Conservation (phyloP, 164 flowering plant genomes). For the Berberis thunbergii region DNA sequence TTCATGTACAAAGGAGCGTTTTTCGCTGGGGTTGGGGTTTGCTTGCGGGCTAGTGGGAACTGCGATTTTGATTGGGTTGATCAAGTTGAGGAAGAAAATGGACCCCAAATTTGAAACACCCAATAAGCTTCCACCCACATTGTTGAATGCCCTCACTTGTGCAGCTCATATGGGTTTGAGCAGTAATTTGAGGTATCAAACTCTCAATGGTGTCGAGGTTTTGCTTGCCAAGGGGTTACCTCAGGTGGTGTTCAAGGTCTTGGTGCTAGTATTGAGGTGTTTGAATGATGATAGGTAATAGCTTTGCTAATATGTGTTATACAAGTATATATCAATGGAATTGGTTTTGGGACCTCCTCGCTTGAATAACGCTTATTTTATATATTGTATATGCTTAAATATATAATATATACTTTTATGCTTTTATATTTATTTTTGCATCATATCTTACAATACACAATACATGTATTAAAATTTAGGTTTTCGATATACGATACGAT, state of each 20-base stretch:
- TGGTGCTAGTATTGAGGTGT: slow-evolving; percentile 62
- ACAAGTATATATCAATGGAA: no score
- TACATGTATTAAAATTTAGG: no score
- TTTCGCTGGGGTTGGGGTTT: slow-evolving; percentile 76
- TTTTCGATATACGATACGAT: no score
- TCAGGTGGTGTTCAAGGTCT: slow-evolving; percentile 50
- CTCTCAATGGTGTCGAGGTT: slow-evolving; percentile 75
- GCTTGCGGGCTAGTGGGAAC: slow-evolving; percentile 44
- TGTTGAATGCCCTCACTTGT: slow-evolving; percentile 81
- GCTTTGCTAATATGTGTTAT: no score
- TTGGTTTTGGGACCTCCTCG: no score
- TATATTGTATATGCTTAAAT: no score
- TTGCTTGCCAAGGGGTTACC: slow-evolving; percentile 61
- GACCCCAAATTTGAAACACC: slow-evolving; percentile 80
- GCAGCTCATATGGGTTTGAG: slow-evolving; percentile 87
- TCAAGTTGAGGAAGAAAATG: slow-evolving; percentile 76
- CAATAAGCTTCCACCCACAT: slow-evolving; percentile 77
- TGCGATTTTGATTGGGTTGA: slow-evolving; percentile 60
- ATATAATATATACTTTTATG: no score
- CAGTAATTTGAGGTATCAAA: slow-evolving; percentile 83
- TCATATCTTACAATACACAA: no score
- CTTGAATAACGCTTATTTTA: no score
- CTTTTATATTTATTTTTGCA: no score
- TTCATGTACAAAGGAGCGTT: slow-evolving; percentile 75
- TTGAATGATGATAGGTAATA: slow-evolving; percentile 37